Evolutionary conservation across 179 eudicot genomes (phyloP), one percentile per base, ranked within the genome.

Genomic region (Silene noctiflora): DNA sequence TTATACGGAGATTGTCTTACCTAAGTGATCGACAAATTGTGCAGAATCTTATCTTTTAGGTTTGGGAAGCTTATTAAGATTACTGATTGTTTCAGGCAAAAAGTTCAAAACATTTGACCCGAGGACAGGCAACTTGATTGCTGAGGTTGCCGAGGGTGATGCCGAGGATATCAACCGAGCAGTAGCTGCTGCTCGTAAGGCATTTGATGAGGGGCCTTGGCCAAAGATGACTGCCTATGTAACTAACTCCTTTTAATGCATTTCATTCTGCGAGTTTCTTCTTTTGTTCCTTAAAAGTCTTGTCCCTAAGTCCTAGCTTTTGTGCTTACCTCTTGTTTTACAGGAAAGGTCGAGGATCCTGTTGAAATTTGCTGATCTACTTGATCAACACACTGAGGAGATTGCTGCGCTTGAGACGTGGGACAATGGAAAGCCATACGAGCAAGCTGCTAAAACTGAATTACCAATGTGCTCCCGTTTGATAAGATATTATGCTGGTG

Each of bases 201-300:
- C 88, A n/a, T 86, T 86, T 10, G 88, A 86, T 75, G 78, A 83
- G 62, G 88, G 88, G 20, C 86, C 88, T 16, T 86, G 88, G 88
- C 88, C 86, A 4, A 86, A 25, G 83, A 79, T 86, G 86, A 79
- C 88, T 55, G 88, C 88, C 75, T 86, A 86, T 83, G 88, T 83
- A 83, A 70, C 35, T 76, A 53, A 13, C 72, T 72, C 42, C 56
- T 71, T 60, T 53, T 4, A 1, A 31, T 5, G 31, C 65, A 6
- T 67, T 48, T 69, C 31, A 11, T 16, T 46, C 33, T 21, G 48
- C 29, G 62, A 63, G 16, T 17, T 71, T 14, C 33, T 31, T n/a
- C 24, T 3, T 17, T 33, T 53, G 3, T 48, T 21, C 51, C 19
- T 14, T 4, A 10, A 31, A 16, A 7, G 9, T 13, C n/a, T 13